Evolutionary conservation across 805 yeast species (phyloP), one percentile per base, ranked within the genome.

Genomic region (Jamesozyma jinghongensis): DNA sequence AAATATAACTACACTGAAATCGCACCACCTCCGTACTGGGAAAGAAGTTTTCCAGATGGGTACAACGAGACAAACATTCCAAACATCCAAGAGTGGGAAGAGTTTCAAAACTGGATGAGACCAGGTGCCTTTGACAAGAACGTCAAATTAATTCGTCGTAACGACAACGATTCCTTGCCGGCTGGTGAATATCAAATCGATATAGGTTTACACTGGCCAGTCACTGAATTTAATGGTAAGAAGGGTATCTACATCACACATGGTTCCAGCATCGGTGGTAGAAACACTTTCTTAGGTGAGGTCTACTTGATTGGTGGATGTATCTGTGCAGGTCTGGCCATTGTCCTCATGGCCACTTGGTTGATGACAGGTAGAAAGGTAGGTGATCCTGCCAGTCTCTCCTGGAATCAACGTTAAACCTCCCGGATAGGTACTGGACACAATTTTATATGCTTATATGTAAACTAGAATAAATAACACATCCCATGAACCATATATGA

Each of bases 21-120:
- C 34, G 92, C 80, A 2, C 98, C 98, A 11, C 98, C 98, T 5
- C 95, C 92, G 39, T 85, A 83, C 65, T 90, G 98, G 98, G 68
- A 65, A 32, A 71, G 74, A 47, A 66, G 56, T 65, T 90, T 63
- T 60, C 97, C 97, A 2, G 65, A 87, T 44, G 97, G 97, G 0
- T 90, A 92, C 65, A 85, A 82, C n/a, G 79, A 74, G 27, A 75
- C 75, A 5, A 86, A 85, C 59, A 52, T 90, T 45, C 95, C 94
- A 3, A 81, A 84, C 56, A 58, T 90, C 36, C 71, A 84, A 2
- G 57, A 65, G 29, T 79, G 92, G 86, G 90, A 85, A 57, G 79
- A 79, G 49, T 74, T 90, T 52, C 95, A 87, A 67, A 90, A 87
- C 61, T 90, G 98, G 98, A 90, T 90, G 97, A 77, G 94, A 54